phyloP scores from a whole-genome alignment of 331 rosid species.

The Spiraea crenata region DNA sequence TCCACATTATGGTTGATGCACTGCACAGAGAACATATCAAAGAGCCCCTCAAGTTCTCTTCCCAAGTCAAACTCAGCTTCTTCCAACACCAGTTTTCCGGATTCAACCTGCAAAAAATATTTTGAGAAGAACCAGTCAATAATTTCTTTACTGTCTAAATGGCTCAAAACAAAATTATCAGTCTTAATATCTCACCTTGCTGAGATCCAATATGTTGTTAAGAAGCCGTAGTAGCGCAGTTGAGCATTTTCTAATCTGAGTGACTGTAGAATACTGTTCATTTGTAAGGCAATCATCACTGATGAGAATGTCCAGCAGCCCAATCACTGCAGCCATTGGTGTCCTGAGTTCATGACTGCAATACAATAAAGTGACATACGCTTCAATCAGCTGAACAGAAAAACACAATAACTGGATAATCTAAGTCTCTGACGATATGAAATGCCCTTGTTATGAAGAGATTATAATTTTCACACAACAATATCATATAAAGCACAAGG shows the following conservation, averaged over 20 bases:
- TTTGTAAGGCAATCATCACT: constrained; percentile 94
- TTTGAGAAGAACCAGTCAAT: neutral
- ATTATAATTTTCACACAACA: too few relatives aligned
- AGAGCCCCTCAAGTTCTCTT: constrained; percentile 96
- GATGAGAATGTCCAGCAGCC: constrained; percentile 93
- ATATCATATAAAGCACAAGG: too few relatives aligned
- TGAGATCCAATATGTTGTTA: constrained; percentile 89
- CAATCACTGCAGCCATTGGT: constrained; percentile 99
- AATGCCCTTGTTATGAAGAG: too few relatives aligned
- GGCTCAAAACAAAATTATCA: constrained; percentile 8
- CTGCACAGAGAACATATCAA: constrained; percentile 97
- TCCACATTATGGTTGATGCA: constrained; percentile 96
- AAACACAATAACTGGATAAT: neutral
- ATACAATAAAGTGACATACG: constrained; percentile 7
- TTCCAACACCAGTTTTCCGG: constrained; percentile 92
- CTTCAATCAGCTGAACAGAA: neutral
- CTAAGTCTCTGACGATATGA: neutral
- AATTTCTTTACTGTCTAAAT: neutral
- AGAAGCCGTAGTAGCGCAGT: constrained; percentile 96
- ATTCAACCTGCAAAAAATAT: constrained; percentile 66
- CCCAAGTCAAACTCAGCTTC: constrained; percentile 95
- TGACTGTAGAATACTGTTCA: constrained; percentile 84
- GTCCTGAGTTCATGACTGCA: constrained; percentile 97
- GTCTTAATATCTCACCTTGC: constrained; percentile 61
- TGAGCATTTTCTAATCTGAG: constrained; percentile 95